Percentiles rank a stretch among this genome's conserved stretches.
These are phyloP conservation scores for Penicillium paradoxum DNA, from an alignment of 495 filamentous ascomycete genomes.

Conservation along the genomic window DNA sequence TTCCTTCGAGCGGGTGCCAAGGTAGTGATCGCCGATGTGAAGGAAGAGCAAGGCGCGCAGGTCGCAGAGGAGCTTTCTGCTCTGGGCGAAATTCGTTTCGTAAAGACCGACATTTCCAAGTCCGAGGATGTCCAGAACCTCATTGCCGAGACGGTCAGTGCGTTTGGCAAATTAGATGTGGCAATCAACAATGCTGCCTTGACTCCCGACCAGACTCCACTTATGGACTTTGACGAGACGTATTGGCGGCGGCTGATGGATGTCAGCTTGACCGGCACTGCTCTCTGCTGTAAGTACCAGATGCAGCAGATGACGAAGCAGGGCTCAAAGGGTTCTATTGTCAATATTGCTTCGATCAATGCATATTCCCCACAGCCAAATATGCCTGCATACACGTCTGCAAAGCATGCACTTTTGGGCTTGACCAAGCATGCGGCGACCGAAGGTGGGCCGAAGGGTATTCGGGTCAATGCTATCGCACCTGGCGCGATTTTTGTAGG, in stretches of 20 bases:
- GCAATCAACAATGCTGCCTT: background rate
- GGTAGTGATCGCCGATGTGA: conserved; percentile 44
- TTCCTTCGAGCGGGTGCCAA: conserved; percentile 43
- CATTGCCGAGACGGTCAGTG: background rate
- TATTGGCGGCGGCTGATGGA: background rate
- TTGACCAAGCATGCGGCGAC: background rate
- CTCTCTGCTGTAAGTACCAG: background rate
- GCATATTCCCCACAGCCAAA: background rate
- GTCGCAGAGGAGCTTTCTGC: background rate
- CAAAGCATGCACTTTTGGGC: background rate
- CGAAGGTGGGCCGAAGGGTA: background rate
- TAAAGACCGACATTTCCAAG: background rate
- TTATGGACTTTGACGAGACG: background rate
- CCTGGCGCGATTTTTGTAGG: background rate
- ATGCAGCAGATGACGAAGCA: background rate
- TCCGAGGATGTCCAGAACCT: background rate
- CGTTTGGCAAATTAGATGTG: background rate
- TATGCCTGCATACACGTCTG: background rate
- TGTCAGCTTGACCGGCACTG: background rate
- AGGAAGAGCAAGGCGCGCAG: conserved; percentile 13
- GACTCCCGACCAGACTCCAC: background rate
- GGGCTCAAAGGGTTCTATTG: background rate
- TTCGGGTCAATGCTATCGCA: background rate
- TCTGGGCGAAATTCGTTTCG: background rate
- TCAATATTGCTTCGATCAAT: background rate